Percentiles rank a stretch among this genome's conserved stretches.
phyloP scores from a whole-genome alignment of 257 asterid genomes.

The Penstemon davidsonii region DNA sequence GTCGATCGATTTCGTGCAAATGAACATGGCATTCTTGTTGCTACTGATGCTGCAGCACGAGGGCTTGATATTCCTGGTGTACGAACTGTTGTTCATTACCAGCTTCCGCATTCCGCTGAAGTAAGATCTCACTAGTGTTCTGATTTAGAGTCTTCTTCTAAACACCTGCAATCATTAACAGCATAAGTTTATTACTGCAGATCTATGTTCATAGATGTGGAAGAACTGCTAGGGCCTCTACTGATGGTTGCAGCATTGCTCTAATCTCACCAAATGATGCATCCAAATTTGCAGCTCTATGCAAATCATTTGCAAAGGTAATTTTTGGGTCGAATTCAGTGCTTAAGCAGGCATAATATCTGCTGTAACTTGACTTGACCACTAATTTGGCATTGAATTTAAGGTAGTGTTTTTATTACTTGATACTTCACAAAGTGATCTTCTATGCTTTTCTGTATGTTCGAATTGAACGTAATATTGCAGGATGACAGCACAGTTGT shows the following conservation, averaged over 20 bases:
- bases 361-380: slow-evolving; percentile 4
- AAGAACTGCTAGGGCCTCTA: slow-evolving; percentile 94
- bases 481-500: no score
- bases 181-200: slow-evolving; percentile 40
- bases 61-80: slow-evolving; percentile 93
- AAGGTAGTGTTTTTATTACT: neutral
- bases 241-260: slow-evolving; percentile 97
- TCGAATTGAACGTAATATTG: neutral
- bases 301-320: slow-evolving; percentile 91
- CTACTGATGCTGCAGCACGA: slow-evolving; percentile 97
- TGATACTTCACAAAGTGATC: neutral
- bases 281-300: slow-evolving; percentile 78
- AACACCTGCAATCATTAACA: slow-evolving; percentile 10
- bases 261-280: slow-evolving; percentile 87
- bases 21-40: slow-evolving; percentile 80
- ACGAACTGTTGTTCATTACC: slow-evolving; percentile 94
- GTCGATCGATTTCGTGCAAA: slow-evolving; percentile 82
- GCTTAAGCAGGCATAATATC: slow-evolving; percentile 13
- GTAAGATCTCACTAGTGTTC: slow-evolving; percentile 41
- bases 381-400: slow-evolving; percentile 1
- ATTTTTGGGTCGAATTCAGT: slow-evolving; percentile 22
- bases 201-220: slow-evolving; percentile 96
- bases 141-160: slow-evolving; percentile 16
- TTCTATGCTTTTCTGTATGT: neutral
- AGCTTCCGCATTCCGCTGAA: slow-evolving; percentile 96